These are phyloP conservation scores for Sarcodon aspratus DNA, from an alignment of 768 basidiomycete species.

Conservation along the genomic window DNA sequence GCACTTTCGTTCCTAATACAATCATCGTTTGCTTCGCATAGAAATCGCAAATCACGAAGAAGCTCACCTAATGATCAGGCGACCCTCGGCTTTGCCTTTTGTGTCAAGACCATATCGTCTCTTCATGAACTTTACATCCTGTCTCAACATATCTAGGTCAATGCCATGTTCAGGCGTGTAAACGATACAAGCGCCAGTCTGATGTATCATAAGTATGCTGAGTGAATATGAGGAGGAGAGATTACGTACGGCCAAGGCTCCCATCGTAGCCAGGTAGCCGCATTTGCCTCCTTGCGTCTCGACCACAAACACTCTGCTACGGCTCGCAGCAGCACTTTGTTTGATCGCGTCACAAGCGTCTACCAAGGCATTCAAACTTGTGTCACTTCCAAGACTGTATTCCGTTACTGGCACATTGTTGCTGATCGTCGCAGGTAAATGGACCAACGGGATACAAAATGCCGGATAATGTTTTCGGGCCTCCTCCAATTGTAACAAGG, in stretches of 20 bases:
- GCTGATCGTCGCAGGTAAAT: slow-evolving; percentile 92
- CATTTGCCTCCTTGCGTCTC: slow-evolving; percentile 97
- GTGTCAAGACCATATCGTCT: slow-evolving; percentile 76
- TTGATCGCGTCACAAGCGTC: slow-evolving; percentile 98
- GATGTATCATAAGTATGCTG: neutral
- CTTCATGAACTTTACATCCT: slow-evolving; percentile 84
- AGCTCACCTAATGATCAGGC: slow-evolving; percentile 80
- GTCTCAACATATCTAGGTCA: slow-evolving; percentile 64
- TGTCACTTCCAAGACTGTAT: slow-evolving; percentile 91
- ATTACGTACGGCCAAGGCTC: slow-evolving; percentile 79
- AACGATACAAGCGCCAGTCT: slow-evolving; percentile 88
- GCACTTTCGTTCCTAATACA: slow-evolving; percentile 66
- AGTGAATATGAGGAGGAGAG: neutral
- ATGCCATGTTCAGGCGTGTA: slow-evolving; percentile 94
- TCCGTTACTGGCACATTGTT: slow-evolving; percentile 99
- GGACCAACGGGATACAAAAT: slow-evolving; percentile 92
- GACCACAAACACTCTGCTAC: slow-evolving; percentile 94
- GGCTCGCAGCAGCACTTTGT: slow-evolving; percentile 92
- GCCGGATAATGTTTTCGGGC: slow-evolving; percentile 77
- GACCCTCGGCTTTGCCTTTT: slow-evolving; percentile 86
- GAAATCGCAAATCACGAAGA: neutral
- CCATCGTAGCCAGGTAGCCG: slow-evolving; percentile 92
- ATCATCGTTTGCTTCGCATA: neutral
- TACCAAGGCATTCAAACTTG: slow-evolving; percentile 94
- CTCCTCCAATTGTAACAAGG: slow-evolving; percentile 68